Base-by-base conservation (phyloP, 1,284 basidiomycete species). In the Cystobasidiaceae sp. region DNA sequence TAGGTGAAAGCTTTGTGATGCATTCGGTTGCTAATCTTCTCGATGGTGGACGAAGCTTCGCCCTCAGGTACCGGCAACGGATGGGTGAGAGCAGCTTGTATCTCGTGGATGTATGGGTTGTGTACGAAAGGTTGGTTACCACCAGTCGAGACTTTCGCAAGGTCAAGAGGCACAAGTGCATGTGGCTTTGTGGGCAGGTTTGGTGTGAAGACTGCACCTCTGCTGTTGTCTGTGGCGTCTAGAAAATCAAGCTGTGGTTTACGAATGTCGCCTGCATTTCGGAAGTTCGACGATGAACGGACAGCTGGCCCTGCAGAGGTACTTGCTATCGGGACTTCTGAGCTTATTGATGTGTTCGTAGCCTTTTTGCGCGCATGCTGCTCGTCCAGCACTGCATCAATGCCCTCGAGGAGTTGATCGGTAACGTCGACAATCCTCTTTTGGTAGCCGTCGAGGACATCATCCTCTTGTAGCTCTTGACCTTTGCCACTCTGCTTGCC, bases 161-260 rank as follows among this genome's bases (percentile, higher is more conserved):
- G 33, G 48, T 85, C 87, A 15, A 92, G 78, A 0, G 90, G 88
- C 0, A 90, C 85, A 76, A 85, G 82, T 1, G 88, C 86, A 71
- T 92, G 86, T 73, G 84, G 87, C 77, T 93, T 93, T 71, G 49
- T 57, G 0, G 61, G 33, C 2, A 68, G 41, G 33, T 50, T 13
- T n/a, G 67, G 62, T 17, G 30, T 37, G 28, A 56, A 2, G 68
- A 75, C 44, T 87, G 77, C 1, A 79, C 79, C 2, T 86, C 85
- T 54, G 78, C 80, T 85, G 85, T 90, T 2, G 70, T 87, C 81
- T 9, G 80, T 77, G 43, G 79, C 80, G 23, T 79, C 78, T 54
- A 80, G 82, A 78, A 94, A 94, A 17, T 75, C 74, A 0, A 85
- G 75, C 72, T 96, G 92, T 0, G 93, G 90, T 77, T 94, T 94